These are phyloP conservation scores for Urochloa ruziziensis DNA, from an alignment of 176 grass and related monocot species.

Conservation along the genomic window DNA sequence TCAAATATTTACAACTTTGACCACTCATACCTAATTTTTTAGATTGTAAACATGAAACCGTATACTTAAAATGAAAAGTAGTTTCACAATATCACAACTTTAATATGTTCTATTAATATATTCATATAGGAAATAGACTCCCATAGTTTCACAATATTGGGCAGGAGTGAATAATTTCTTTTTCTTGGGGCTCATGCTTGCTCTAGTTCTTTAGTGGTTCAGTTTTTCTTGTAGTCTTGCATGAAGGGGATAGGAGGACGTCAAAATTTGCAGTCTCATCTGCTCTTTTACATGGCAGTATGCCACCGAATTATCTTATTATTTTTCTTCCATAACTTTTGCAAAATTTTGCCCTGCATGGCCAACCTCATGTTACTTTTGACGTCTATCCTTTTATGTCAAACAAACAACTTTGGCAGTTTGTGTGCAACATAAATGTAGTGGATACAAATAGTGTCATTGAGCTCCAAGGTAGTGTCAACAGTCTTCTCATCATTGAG, in stretches of 20 bases:
- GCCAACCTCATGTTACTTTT: not conserved
- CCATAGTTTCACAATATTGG: too few species aligned
- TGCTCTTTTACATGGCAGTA: not conserved
- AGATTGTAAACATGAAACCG: too few species aligned
- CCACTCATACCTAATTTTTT: too few species aligned
- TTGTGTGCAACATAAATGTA: not conserved
- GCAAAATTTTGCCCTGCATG: not conserved
- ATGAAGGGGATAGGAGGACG: not conserved
- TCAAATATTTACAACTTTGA: too few species aligned
- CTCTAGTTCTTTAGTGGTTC: not conserved
- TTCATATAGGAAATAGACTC: not conserved
- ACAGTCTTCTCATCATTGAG: too few species aligned
- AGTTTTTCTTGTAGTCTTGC: not conserved
- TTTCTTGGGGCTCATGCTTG: not conserved
- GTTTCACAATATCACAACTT: too few species aligned
- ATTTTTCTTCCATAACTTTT: conserved; percentile 1
- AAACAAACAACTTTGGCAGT: not conserved
- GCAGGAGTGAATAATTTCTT: not conserved
- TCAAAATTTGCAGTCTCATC: not conserved
- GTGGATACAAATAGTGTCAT: not conserved
- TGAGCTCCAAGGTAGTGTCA: too few species aligned
- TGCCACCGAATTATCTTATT: not conserved
- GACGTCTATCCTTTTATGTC: not conserved
- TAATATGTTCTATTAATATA: not conserved
- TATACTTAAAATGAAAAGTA: too few species aligned